phyloP scores from a whole-genome alignment of 202 grass and related monocot species.

The Panicum hallii region DNA sequence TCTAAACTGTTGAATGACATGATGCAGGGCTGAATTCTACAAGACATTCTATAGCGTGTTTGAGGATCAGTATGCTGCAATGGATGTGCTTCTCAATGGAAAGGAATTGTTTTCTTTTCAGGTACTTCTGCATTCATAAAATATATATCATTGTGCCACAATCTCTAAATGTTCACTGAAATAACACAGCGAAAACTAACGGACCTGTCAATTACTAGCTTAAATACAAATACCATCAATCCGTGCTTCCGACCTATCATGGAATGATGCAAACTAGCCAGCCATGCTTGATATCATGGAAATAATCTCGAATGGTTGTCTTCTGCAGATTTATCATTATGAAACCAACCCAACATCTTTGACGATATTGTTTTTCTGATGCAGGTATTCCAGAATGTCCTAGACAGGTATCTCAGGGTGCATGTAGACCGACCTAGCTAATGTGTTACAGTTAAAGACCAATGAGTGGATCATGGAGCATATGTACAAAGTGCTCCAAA shows the following conservation, averaged over 20 bases:
- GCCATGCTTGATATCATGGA: background rate
- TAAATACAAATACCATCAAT: background rate
- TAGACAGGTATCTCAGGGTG: conserved; percentile 72
- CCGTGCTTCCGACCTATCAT: background rate
- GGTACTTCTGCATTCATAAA: conserved; percentile 50
- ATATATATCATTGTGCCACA: background rate
- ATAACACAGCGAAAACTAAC: conserved; percentile 3
- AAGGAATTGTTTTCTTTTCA: conserved; percentile 90
- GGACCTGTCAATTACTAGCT: background rate
- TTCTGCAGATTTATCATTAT: background rate
- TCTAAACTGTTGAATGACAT: conserved; percentile 20
- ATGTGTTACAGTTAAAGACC: background rate
- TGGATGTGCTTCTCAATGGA: conserved; percentile 79
- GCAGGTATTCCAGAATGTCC: conserved; percentile 82
- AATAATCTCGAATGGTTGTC: background rate
- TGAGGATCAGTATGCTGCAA: conserved; percentile 80
- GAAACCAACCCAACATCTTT: conserved; percentile 5
- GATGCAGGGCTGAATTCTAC: conserved; percentile 80
- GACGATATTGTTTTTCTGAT: conserved; percentile 19
- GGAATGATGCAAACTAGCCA: background rate
- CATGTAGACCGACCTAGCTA: conserved; percentile 53
- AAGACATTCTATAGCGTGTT: conserved; percentile 85
- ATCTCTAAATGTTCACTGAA: background rate
- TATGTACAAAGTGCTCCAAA: background rate
- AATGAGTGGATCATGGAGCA: conserved; percentile 19